Evolutionary conservation across 2,329 filamentous ascomycete species (phyloP).

Genomic region (Colletotrichum tropicale): DNA sequence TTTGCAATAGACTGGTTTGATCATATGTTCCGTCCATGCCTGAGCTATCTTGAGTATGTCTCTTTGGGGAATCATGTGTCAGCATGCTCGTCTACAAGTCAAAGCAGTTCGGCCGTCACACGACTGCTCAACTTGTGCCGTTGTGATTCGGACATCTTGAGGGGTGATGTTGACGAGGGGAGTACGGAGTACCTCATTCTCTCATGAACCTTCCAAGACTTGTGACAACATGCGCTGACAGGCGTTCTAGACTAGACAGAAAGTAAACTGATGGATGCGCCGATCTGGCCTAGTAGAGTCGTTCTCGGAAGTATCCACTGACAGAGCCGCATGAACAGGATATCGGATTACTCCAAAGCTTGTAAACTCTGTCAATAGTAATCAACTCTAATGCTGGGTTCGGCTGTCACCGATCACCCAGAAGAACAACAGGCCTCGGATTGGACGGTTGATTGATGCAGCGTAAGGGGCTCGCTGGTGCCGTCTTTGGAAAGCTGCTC

Average conservation of each 20-base stretch:
- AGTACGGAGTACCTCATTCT: not conserved
- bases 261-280: not conserved
- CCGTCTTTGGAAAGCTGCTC: not conserved
- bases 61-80: not conserved
- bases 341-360: not conserved
- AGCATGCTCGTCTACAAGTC: not conserved
- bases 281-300: not conserved
- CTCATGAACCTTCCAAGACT: not conserved
- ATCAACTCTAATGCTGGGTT: not conserved
- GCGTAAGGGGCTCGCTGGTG: not conserved
- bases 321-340: not conserved
- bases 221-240: not conserved
- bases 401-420: not conserved
- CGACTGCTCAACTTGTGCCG: not conserved
- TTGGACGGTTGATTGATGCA: not conserved
- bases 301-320: not conserved
- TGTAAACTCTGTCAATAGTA: not conserved
- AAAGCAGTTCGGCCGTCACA: not conserved
- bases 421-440: not conserved
- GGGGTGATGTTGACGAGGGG: not conserved
- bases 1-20: conserved; percentile 9
- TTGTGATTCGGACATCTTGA: not conserved
- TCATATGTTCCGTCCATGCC: not conserved
- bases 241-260: not conserved
- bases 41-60: not conserved